phyloP scores from a whole-genome alignment of 2,329 filamentous ascomycete species.

The Metarhizium brunneum region DNA sequence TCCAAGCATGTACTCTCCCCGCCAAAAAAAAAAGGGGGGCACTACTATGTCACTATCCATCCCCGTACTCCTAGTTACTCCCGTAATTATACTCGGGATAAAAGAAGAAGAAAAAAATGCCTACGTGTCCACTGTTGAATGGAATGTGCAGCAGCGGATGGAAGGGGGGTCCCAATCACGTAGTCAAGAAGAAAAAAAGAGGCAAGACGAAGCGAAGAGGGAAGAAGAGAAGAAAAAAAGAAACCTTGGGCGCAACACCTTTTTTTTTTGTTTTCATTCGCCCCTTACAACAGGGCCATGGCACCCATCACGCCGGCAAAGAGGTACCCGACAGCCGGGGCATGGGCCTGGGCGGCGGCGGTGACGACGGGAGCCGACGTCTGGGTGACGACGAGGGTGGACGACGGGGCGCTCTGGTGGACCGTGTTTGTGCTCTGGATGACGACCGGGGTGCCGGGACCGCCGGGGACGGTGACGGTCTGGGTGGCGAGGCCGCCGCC shows the following conservation, averaged over 20 bases:
- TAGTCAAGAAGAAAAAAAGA: neutral
- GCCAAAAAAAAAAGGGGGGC: too few species aligned
- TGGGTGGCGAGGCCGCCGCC: conserved; percentile 32
- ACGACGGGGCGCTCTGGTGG: conserved; percentile 10
- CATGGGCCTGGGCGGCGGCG: conserved; percentile 15
- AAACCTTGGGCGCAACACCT: too few species aligned
- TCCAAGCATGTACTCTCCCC: conserved; percentile 1
- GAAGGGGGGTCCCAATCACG: too few species aligned
- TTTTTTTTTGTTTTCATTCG: too few species aligned
- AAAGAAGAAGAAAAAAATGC: too few species aligned
- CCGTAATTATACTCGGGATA: neutral
- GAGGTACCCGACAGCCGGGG: conserved; percentile 22
- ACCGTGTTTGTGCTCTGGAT: conserved; percentile 28
- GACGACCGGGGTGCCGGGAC: conserved; percentile 24
- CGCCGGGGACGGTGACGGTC: conserved; percentile 27
- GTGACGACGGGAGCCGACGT: conserved; percentile 11
- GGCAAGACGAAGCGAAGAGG: neutral
- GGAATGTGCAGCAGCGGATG: neutral
- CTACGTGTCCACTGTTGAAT: neutral
- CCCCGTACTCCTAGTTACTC: neutral
- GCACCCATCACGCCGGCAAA: conserved; percentile 12
- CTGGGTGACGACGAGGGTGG: conserved; percentile 13
- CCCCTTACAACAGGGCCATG: conserved; percentile 4
- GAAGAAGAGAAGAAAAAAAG: neutral
- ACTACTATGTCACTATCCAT: neutral